Evolutionary conservation across 1,284 basidiomycete species (phyloP), one percentile per base, ranked within the genome.

Genomic region (Fistulinella staudtii): DNA sequence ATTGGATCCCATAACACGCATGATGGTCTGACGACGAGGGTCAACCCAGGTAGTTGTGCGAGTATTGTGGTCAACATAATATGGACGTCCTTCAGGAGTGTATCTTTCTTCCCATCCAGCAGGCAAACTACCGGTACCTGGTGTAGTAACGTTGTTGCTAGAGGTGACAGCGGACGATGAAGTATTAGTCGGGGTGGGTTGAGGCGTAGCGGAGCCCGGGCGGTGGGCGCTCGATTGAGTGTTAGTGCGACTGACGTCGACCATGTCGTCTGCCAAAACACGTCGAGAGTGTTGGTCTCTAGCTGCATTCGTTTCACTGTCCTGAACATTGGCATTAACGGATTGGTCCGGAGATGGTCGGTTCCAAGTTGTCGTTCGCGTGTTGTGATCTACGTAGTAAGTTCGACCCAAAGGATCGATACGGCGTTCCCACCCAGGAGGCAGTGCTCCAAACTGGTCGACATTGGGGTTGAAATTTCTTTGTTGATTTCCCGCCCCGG

Each of bases 31-130:
- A 41, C 91, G 80, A 43, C 93, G 82, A 21, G 93, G 93, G 64
- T 95, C 93, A 31, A 94, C 90, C 93, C 93, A 96, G 3, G 93
- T 95, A 21, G 93, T 95, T 20, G 93, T 94, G 33, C 93, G 82
- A 11, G 92, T 94, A 64, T 93, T 93, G 71, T 94, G 91, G 63
- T 93, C 90, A 27, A 95, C 92, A 69, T 93, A 95, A 69, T 96
- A 96, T 2, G 93, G 88, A 39, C 93, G 78, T 8, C 93, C 92
- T 68, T 95, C 93, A 2, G 93, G 90, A 4, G 93, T 95, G 69
- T 92, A 93, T 36, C 93, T 80, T 69, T 97, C 93, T 63, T 96
- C 93, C 93, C 93, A 96, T 4, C 93, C 93, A 49, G 90, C 82
- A 1, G 93, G 93, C 23, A 96, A 74, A 42, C 82, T 84, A 0